Evolutionary conservation across 148 eudicot species (phyloP), one percentile per base, ranked within the genome.

Genomic region (Euryodendron excelsum): DNA sequence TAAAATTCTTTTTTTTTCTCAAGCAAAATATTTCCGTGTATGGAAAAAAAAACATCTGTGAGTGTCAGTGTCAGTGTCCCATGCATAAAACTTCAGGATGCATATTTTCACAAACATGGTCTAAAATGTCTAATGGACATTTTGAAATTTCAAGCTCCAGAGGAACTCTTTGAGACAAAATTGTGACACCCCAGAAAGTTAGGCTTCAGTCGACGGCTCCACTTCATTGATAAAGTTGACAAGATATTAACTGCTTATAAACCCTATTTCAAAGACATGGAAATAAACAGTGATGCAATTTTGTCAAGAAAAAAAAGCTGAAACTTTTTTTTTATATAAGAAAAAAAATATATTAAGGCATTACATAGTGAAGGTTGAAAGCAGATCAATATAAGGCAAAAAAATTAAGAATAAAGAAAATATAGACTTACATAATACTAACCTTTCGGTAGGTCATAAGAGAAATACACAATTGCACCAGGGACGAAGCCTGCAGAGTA

Each of bases 401-500:
- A 79, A 50, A 45, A 50, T 14, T 66, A 50, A 11, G 14, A 56
- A 11, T 14, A 44, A 47, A 69, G 25, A 78, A 28, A 68, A 27
- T 73, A 34, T 71, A 50, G 60, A 47, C 4, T 0, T 30, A 28
- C 36, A 11, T n/a, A n/a, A n/a, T 30, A 34, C 85, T 78, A 60
- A 91, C 94, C 98, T 80, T 88, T 85, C 3, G 91, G 90, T 68
- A 87, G 39, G 73, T 89, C 90, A 77, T 87, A 86, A 18, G 97
- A 87, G 80, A 94, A 94, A 73, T 95, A 92, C 72, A 95, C 92
- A 73, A 95, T 89, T 61, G 99, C 97, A 64, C 99, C 97, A 30
- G 99, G 99, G 83, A 91, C 81, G 83, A 95, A 91, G 39, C 99
- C 97, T 77, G 97, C 96, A 85, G 96, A 87, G 79, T 85, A 90